Evolutionary conservation across 306 rosid genomes (phyloP), one percentile per base, ranked within the genome.

Genomic region (Pterocarpus macrocarpus): DNA sequence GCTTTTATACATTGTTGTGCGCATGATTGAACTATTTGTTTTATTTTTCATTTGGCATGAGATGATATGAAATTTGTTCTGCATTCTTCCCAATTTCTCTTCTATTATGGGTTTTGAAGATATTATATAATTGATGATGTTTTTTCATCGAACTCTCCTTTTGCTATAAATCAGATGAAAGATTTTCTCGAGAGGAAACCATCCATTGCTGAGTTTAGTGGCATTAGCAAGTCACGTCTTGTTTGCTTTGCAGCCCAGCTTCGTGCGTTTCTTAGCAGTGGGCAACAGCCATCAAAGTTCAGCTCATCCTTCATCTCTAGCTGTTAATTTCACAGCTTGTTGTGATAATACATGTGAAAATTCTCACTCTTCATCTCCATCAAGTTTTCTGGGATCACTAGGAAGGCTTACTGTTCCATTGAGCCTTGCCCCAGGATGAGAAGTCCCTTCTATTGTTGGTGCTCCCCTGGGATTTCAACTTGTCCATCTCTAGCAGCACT

Each of bases 171-270:
- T 12, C 88, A 96, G 99, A 87, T 92, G 94, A 90, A 87, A 82
- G 99, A 93, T 84, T 78, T 96, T 69, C 83, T 96, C 72, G 84
- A 45, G 87, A 88, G 86, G 82, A 96, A 89, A 72, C 98, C 99
- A 32, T 93, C 99, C 53, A 82, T 96, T 80, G 89, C 93, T 10
- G 94, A 88, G 65, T 78, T 96, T 82, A 96, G 98, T 84, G 99
- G 99, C 87, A 93, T 96, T 75, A 89, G 97, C 79, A 91, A 89
- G 83, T 85, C 94, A 15, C 90, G 99, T 50, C 97, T 96, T 34
- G 93, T 92, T 63, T 96, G 90, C 88, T 93, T 96, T 90, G 97
- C 97, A 45, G 88, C 92, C 76, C 92, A 92, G 73, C 98, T 96
- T 79, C 97, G 90, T 56, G 91, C 99, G 53, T 91, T 87, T 93